Percentiles rank a stretch among this genome's conserved stretches.
phyloP scores from a whole-genome alignment of 441 rosid genomes.

The Syzygium syzygioides region DNA sequence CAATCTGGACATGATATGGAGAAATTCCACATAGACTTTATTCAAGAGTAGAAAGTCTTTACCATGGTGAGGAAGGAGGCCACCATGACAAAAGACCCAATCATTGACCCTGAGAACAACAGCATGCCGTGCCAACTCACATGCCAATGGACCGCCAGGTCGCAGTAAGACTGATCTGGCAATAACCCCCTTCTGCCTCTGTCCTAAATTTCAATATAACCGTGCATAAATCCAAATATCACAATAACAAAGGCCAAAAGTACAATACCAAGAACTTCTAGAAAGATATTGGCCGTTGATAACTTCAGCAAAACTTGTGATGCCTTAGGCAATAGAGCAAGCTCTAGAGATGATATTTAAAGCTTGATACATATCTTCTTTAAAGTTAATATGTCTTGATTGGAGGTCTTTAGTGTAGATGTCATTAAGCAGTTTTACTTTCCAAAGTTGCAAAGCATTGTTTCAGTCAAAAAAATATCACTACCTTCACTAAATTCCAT shows the following conservation, averaged over 20 bases:
- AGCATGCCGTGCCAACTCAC: constrained; percentile 66
- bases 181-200: constrained; percentile 93
- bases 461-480: background rate
- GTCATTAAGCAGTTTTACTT: background rate
- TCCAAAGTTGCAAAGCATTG: background rate
- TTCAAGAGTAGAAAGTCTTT: constrained; percentile 4
- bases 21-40: background rate
- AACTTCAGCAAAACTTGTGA: background rate
- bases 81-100: constrained; percentile 96
- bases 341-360: background rate
- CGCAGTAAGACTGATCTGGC: constrained; percentile 74
- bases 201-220: constrained; percentile 50
- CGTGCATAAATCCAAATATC: background rate
- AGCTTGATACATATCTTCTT: background rate
- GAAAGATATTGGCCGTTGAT: background rate
- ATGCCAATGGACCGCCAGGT: constrained; percentile 83
- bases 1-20: background rate
- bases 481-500: constrained; percentile 84
- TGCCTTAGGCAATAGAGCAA: background rate
- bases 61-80: constrained; percentile 96
- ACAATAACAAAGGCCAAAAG: background rate
- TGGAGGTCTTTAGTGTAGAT: background rate
- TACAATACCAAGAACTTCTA: background rate
- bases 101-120: constrained; percentile 74
- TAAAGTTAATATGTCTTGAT: background rate